These are phyloP conservation scores for Chenopodium formosanum DNA, from an alignment of 148 eudicot species.

Conservation along the genomic window DNA sequence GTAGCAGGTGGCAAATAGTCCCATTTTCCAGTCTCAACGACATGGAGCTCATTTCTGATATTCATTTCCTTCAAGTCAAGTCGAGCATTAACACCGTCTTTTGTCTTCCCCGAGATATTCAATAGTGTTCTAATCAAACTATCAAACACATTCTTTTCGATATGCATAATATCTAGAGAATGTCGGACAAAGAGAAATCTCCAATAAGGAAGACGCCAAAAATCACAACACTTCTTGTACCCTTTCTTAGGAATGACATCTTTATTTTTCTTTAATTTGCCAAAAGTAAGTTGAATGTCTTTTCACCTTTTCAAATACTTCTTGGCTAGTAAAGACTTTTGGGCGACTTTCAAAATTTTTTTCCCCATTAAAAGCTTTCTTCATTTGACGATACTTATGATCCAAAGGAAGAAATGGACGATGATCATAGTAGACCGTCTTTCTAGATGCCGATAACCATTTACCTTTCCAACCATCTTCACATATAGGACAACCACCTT, in stretches of 20 bases:
- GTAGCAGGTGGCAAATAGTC: slow-evolving; percentile 7
- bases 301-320: slow-evolving; percentile 13
- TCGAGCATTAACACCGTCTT: slow-evolving; percentile 20
- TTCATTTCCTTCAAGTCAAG: slow-evolving; percentile 18
- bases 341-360: not conserved
- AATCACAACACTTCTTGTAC: not conserved
- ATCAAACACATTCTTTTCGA: no score
- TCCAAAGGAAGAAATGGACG: not conserved
- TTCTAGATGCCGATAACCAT: not conserved
- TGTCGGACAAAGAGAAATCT: no score
- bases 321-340: not conserved
- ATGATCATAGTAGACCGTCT: not conserved
- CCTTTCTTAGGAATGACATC: not conserved
- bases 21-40: not conserved
- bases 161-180: slow-evolving; percentile 16
- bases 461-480: no score
- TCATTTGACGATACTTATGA: not conserved
- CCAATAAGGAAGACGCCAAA: no score
- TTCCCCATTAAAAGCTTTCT: not conserved
- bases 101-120: slow-evolving; percentile 12
- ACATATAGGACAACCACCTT: slow-evolving; percentile 10
- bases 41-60: slow-evolving; percentile 13
- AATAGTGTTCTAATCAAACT: no score
- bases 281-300: not conserved
- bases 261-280: not conserved